These are phyloP conservation scores for Cymbopogon citratus DNA, from an alignment of 176 grass and related monocot genomes.

Conservation along the genomic window DNA sequence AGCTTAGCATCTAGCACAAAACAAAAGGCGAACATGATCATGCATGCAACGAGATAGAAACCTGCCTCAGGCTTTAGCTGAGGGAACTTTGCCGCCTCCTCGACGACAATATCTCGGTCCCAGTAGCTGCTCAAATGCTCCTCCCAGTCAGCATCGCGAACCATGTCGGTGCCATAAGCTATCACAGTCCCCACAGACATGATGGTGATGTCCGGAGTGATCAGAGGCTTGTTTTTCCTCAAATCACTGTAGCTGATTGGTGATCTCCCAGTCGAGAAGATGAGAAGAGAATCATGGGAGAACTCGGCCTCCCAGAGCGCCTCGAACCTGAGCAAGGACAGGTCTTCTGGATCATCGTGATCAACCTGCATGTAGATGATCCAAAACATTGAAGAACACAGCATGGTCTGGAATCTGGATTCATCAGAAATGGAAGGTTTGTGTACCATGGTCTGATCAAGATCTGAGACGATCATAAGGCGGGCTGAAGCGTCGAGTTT, in stretches of 20 bases:
- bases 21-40: neutral
- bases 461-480: constrained; percentile 62
- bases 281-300: constrained; percentile 59
- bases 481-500: constrained; percentile 33
- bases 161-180: constrained; percentile 66
- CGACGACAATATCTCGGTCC: constrained; percentile 53
- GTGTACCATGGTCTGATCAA: constrained; percentile 51
- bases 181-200: constrained; percentile 81
- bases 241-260: constrained; percentile 56
- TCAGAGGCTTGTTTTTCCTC: constrained; percentile 72
- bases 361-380: constrained; percentile 53
- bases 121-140: constrained; percentile 58
- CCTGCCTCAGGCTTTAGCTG: constrained; percentile 53
- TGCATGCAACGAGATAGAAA: neutral
- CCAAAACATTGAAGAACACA: constrained; percentile 7
- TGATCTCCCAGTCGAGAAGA: constrained; percentile 77
- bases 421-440: neutral
- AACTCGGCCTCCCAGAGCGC: constrained; percentile 67
- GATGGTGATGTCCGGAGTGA: constrained; percentile 74
- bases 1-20: neutral
- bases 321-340: constrained; percentile 63
- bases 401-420: neutral
- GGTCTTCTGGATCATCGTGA: constrained; percentile 58
- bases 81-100: constrained; percentile 55
- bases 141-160: constrained; percentile 61